Evolutionary conservation across 306 rosid species (phyloP).

Genomic region (Castanea crenata): DNA sequence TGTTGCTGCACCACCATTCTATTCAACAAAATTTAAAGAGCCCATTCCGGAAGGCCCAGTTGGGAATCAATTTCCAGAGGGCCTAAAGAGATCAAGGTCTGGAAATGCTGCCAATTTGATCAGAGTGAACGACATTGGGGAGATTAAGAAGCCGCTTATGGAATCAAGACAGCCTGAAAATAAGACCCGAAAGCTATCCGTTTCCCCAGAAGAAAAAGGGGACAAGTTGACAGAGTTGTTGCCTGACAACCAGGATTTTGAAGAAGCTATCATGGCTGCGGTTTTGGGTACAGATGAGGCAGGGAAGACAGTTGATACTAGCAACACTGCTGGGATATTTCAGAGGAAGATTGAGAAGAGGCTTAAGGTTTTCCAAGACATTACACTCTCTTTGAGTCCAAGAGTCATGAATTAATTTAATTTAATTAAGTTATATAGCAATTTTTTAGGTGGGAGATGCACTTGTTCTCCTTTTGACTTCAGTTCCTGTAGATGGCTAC

Average conservation of each 20-base stretch:
- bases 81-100: constrained; percentile 87
- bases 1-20: constrained; percentile 81
- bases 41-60: constrained; percentile 23
- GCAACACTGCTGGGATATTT: constrained; percentile 6
- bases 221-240: constrained; percentile 43
- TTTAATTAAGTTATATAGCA: constrained; percentile 34
- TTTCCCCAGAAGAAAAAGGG: constrained; percentile 34
- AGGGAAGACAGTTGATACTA: constrained; percentile 18
- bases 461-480: constrained; percentile 84
- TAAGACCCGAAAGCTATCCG: constrained; percentile 60
- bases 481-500: constrained; percentile 15
- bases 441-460: constrained; percentile 67
- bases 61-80: constrained; percentile 51
- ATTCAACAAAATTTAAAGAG: constrained; percentile 48
- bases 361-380: constrained; percentile 85
- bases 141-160: constrained; percentile 22
- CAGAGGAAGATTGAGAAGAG: constrained; percentile 71
- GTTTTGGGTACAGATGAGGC: constrained; percentile 49
- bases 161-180: constrained; percentile 46
- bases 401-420: constrained; percentile 36
- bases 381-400: constrained; percentile 85
- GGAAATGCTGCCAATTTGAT: constrained; percentile 60
- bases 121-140: constrained; percentile 37
- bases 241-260: constrained; percentile 82
- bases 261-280: constrained; percentile 84